These are phyloP conservation scores for Cucurbita ficifolia DNA, from an alignment of 306 rosid genomes.

Conservation along the genomic window DNA sequence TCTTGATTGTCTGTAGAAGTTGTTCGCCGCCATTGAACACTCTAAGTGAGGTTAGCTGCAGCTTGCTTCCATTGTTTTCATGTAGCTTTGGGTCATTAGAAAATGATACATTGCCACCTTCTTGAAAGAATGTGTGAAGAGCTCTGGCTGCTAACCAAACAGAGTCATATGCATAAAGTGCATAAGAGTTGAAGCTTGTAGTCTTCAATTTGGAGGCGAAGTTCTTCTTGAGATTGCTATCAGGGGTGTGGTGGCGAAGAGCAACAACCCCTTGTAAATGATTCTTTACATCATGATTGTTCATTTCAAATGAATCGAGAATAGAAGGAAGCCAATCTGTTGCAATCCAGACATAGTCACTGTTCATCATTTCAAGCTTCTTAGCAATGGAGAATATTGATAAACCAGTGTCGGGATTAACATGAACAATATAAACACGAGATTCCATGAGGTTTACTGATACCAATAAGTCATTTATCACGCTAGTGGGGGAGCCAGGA, in stretches of 20 bases:
- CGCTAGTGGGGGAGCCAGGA: conserved; percentile 24
- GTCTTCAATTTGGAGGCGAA: conserved; percentile 29
- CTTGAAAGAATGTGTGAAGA: conserved; percentile 35
- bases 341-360: conserved; percentile 75
- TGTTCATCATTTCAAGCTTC: conserved; percentile 41
- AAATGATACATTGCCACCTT: conserved; percentile 63
- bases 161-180: conserved; percentile 77
- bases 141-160: conserved; percentile 81
- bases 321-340: conserved; percentile 84
- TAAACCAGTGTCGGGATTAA: conserved; percentile 79
- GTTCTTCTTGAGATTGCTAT: conserved; percentile 32
- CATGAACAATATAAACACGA: conserved; percentile 76
- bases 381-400: conserved; percentile 39
- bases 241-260: conserved; percentile 64
- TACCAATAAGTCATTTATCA: conserved; percentile 32
- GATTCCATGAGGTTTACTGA: conserved; percentile 79
- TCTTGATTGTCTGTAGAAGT: conserved; percentile 37
- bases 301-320: conserved; percentile 37
- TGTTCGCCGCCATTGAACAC: conserved; percentile 48
- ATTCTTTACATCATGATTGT: conserved; percentile 29
- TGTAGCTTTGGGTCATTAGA: conserved; percentile 49
- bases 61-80: conserved; percentile 34
- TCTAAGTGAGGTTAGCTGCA: conserved; percentile 47
- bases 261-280: conserved; percentile 67
- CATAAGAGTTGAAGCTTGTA: conserved; percentile 52